Percentiles rank a stretch among this genome's conserved stretches.
Evolutionary conservation across 495 filamentous ascomycete species (phyloP).

Genomic region (Penicillium canariense): DNA sequence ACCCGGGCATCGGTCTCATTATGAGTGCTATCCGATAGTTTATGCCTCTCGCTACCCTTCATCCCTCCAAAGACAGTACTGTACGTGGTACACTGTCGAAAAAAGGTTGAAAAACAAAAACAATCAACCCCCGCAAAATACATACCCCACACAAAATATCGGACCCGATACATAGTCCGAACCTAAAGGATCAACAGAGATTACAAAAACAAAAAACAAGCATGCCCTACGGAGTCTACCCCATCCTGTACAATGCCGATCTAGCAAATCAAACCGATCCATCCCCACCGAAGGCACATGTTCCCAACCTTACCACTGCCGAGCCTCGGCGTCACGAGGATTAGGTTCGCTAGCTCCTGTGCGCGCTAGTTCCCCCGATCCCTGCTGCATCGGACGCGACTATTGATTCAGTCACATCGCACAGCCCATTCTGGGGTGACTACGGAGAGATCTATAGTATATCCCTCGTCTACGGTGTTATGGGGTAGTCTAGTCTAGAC

Average conservation of each 20-base stretch:
- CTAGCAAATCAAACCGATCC: background rate
- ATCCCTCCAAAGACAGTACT: no score
- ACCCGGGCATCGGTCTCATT: no score
- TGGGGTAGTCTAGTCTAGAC: no score
- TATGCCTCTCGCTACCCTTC: no score
- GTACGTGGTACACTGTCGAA: background rate
- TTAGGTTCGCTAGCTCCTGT: background rate
- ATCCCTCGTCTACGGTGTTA: no score
- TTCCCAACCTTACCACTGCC: background rate
- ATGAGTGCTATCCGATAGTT: no score
- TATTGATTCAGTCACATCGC: no score
- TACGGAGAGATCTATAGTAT: no score
- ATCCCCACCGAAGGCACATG: background rate
- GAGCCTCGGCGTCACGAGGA: background rate
- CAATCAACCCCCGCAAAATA: background rate
- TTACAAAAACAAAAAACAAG: background rate
- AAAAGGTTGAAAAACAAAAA: background rate
- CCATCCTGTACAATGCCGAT: background rate
- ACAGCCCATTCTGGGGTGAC: no score
- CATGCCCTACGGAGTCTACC: no score
- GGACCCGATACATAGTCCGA: background rate
- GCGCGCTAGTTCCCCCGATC: slow-evolving; percentile 1
- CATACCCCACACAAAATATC: background rate
- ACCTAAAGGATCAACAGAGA: background rate
- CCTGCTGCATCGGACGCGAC: background rate